Percentiles rank a stretch among this genome's conserved stretches.
These are phyloP conservation scores for Vishniacozyma victoriae DNA, from an alignment of 768 basidiomycete genomes.

Conservation along the genomic window DNA sequence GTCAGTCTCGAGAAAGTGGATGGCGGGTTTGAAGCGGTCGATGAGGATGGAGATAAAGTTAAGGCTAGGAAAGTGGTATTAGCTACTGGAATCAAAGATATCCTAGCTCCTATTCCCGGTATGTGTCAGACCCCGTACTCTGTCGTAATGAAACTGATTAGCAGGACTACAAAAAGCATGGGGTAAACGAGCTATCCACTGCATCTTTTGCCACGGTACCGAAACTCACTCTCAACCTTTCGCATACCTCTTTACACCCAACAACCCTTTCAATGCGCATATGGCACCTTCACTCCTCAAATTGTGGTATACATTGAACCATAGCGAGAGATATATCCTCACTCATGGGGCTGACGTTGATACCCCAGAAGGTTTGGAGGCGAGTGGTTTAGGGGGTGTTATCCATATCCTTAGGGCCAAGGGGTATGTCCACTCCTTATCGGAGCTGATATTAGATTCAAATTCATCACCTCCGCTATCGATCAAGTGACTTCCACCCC, in stretches of 20 bases:
- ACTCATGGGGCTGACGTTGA: slow-evolving; percentile 21
- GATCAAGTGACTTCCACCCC: neutral
- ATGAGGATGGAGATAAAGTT: slow-evolving; percentile 11
- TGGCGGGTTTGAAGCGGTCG: slow-evolving; percentile 11
- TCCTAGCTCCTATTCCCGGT: slow-evolving; percentile 23
- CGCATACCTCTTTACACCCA: slow-evolving; percentile 15
- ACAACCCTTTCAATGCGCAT: slow-evolving; percentile 10
- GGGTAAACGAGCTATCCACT: slow-evolving; percentile 28
- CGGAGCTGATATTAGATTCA: slow-evolving; percentile 7
- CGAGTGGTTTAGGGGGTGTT: slow-evolving; percentile 14
- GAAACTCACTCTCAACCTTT: slow-evolving; percentile 23
- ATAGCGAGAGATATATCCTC: slow-evolving; percentile 16
- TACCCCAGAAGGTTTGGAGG: slow-evolving; percentile 13
- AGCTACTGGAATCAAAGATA: slow-evolving; percentile 28
- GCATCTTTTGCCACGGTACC: slow-evolving; percentile 36
- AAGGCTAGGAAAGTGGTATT: slow-evolving; percentile 19
- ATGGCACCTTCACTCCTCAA: slow-evolving; percentile 10
- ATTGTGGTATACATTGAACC: slow-evolving; percentile 15
- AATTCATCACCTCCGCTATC: slow-evolving; percentile 16
- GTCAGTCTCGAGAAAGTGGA: neutral
- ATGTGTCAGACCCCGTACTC: neutral
- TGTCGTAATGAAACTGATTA: neutral
- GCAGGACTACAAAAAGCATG: slow-evolving; percentile 25
- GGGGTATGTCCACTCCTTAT: slow-evolving; percentile 5
- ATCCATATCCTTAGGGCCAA: slow-evolving; percentile 10